A percentile compares a stretch with the other conserved stretches of the same genome.
Conservation (phyloP, 2,329 filamentous ascomycete species). For the Fusarium domesticum region DNA sequence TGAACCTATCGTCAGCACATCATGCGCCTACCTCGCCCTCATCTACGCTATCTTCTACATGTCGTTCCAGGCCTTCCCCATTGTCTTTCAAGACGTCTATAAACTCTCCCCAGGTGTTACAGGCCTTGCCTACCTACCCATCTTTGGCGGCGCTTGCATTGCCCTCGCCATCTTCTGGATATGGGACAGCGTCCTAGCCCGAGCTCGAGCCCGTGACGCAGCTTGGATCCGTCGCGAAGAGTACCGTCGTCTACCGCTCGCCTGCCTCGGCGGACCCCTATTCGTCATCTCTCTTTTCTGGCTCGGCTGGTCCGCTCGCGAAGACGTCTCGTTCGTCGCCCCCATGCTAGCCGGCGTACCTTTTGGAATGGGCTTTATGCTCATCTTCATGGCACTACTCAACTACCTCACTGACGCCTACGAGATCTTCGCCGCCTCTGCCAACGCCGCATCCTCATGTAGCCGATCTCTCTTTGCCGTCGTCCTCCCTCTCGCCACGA, state of each 20-base stretch:
- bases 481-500: constrained; percentile 55
- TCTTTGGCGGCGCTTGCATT: constrained; percentile 60
- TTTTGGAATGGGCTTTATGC: constrained; percentile 60
- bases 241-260: constrained; percentile 67
- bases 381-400: constrained; percentile 62
- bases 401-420: constrained; percentile 69
- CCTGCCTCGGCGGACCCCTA: constrained; percentile 66
- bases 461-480: constrained; percentile 94
- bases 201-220: constrained; percentile 47
- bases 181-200: constrained; percentile 60
- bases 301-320: constrained; percentile 57
- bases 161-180: constrained; percentile 59
- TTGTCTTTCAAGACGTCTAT: constrained; percentile 65
- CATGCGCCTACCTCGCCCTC: constrained; percentile 68
- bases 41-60: constrained; percentile 67
- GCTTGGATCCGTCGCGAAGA: constrained; percentile 62
- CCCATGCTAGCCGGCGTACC: constrained; percentile 59
- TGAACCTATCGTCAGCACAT: constrained; percentile 71
- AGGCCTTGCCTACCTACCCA: constrained; percentile 66
- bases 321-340: constrained; percentile 48
- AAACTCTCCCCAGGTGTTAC: constrained; percentile 60
- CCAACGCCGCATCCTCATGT: constrained; percentile 79
- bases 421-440: constrained; percentile 65
- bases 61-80: constrained; percentile 72
- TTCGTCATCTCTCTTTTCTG: constrained; percentile 56